These are phyloP conservation scores for Peronospora destructor DNA, from an alignment of 352 stramenopile species.

Conservation along the genomic window DNA sequence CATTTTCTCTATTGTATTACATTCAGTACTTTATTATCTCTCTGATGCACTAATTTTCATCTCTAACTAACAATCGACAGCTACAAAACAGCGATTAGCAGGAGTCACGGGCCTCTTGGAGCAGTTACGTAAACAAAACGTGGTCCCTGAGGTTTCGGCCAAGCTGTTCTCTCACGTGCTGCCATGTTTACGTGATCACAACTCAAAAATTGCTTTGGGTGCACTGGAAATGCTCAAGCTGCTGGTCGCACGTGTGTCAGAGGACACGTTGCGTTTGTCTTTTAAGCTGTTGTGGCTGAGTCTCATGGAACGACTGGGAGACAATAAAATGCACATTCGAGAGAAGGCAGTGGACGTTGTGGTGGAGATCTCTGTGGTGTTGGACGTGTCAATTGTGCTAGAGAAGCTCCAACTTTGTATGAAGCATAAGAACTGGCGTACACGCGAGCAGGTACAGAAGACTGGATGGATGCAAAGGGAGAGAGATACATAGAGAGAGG, in stretches of 20 bases:
- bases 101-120: conserved; percentile 55
- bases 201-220: conserved; percentile 68
- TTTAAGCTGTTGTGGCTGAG: conserved; percentile 65
- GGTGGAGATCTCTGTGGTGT: conserved; percentile 51
- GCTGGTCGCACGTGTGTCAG: conserved; percentile 39
- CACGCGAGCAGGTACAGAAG: conserved; percentile 55
- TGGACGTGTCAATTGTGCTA: conserved; percentile 52
- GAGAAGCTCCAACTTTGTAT: conserved; percentile 42
- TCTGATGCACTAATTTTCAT: conserved; percentile 1
- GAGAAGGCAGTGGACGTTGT: conserved; percentile 72
- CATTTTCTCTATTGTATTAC: neutral
- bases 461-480: neutral
- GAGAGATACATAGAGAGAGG: neutral
- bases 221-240: conserved; percentile 61
- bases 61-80: conserved; percentile 21
- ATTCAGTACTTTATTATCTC: neutral
- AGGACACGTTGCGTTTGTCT: conserved; percentile 39
- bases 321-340: conserved; percentile 68
- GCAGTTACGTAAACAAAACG: conserved; percentile 28
- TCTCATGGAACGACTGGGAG: conserved; percentile 64
- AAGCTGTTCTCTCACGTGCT: conserved; percentile 48
- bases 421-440: conserved; percentile 81
- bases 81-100: conserved; percentile 76
- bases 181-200: conserved; percentile 74
- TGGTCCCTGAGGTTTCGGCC: conserved; percentile 31